Conservation (phyloP, 192 early-diverging fungal species). For the Oehlia diaphana region DNA sequence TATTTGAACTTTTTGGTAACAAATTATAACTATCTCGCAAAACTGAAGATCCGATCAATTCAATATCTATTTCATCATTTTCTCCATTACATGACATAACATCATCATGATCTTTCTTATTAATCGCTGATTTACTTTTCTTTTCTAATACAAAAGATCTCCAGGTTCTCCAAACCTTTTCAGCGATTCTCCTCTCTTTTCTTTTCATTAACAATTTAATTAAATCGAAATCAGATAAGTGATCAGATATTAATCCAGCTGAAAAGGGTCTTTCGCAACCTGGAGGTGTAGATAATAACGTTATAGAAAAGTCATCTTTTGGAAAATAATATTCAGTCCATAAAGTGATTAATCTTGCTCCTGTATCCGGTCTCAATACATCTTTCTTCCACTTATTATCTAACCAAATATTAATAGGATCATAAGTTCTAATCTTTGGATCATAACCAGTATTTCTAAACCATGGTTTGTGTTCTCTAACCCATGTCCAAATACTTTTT, state of each 20-base stretch:
- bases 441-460: slow-evolving; percentile 38
- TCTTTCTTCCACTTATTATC: slow-evolving; percentile 32
- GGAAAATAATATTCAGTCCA: slow-evolving; percentile 47
- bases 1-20: background rate
- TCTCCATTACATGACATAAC: background rate
- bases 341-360: slow-evolving; percentile 35
- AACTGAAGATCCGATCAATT: background rate
- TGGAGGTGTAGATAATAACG: slow-evolving; percentile 12
- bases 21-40: background rate
- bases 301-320: slow-evolving; percentile 25
- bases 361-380: slow-evolving; percentile 36
- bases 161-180: slow-evolving; percentile 23
- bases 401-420: background rate
- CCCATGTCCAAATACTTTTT: slow-evolving; percentile 41
- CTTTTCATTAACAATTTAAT: slow-evolving; percentile 25
- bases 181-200: background rate
- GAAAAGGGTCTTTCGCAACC: background rate
- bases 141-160: slow-evolving; percentile 28
- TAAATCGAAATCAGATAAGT: slow-evolving; percentile 19
- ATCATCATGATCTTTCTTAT: background rate
- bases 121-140: background rate
- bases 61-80: slow-evolving; percentile 1
- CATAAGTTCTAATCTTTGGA: background rate
- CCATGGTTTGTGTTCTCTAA: slow-evolving; percentile 36
- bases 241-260: background rate